phyloP scores from a whole-genome alignment of 495 filamentous ascomycete genomes.

The Xylaria venustula region DNA sequence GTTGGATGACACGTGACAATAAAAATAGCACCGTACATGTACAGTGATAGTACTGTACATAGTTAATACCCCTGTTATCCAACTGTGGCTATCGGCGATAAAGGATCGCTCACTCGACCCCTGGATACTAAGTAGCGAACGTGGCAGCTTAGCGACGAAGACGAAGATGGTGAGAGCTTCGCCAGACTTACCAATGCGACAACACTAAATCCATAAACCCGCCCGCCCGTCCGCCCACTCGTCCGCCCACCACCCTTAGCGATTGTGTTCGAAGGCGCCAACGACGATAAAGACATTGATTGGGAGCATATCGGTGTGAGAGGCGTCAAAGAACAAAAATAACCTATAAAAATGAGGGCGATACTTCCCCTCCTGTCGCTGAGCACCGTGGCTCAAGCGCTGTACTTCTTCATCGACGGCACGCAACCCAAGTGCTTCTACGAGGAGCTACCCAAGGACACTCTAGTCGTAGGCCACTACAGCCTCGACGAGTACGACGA shows the following conservation, averaged over 20 bases:
- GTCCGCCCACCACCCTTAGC: no score
- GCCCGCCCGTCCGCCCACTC: no score
- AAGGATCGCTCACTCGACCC: neutral
- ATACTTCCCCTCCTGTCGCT: constrained; percentile 51
- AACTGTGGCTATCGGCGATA: neutral
- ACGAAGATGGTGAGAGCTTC: constrained; percentile 1
- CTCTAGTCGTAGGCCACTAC: constrained; percentile 90
- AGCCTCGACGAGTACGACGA: constrained; percentile 76
- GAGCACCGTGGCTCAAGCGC: constrained; percentile 61
- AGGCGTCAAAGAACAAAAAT: no score
- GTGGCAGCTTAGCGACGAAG: constrained; percentile 11
- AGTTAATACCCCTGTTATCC: no score
- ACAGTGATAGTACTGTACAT: no score
- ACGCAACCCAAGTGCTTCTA: constrained; percentile 86
- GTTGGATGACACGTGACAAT: no score
- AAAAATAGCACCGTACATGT: no score
- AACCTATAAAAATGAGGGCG: constrained; percentile 47
- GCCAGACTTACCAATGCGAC: neutral
- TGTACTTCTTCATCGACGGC: constrained; percentile 96
- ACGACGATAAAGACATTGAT: neutral
- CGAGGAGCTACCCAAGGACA: constrained; percentile 96
- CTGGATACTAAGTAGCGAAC: constrained; percentile 32
- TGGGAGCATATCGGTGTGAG: neutral
- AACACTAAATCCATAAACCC: no score
- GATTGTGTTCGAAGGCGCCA: neutral